phyloP scores from a whole-genome alignment of 1,284 basidiomycete species.

The Gymnopus androsaceus region DNA sequence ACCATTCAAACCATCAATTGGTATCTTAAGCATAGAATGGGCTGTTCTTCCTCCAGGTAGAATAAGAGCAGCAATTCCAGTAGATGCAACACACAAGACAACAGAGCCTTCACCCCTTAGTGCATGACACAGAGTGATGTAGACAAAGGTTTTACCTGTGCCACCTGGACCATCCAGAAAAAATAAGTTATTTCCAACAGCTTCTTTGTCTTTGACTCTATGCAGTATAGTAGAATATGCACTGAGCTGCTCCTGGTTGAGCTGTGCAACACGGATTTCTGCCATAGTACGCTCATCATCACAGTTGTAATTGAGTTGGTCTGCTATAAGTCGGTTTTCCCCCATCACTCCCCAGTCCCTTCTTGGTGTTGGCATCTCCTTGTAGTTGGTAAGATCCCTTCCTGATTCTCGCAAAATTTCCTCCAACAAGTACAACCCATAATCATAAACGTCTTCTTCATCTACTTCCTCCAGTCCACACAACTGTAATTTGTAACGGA shows the following conservation, averaged over 20 bases:
- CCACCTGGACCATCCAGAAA: too few relatives aligned
- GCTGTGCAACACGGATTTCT: too few relatives aligned
- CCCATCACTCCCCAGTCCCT: too few relatives aligned
- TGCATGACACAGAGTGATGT: conserved; percentile 38
- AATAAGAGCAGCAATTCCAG: too few relatives aligned
- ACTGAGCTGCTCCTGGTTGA: conserved; percentile 34
- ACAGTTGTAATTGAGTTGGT: too few relatives aligned
- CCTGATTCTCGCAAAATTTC: conserved; percentile 26
- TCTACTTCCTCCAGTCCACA: conserved; percentile 18
- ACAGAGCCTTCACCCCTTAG: conserved; percentile 24
- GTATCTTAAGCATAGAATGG: too few relatives aligned
- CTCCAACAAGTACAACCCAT: conserved; percentile 34
- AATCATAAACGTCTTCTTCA: conserved; percentile 33
- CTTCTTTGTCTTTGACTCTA: too few relatives aligned
- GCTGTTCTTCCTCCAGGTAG: too few relatives aligned
- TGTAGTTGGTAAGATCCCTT: conserved; percentile 22
- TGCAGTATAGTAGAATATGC: conserved; percentile 39
- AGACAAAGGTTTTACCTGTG: conserved; percentile 51
- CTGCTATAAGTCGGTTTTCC: too few relatives aligned
- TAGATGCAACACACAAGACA: too few relatives aligned
- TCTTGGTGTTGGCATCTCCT: conserved; percentile 30
- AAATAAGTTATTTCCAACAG: conserved; percentile 31
- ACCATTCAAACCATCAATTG: too few relatives aligned
- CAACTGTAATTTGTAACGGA: conserved; percentile 24
- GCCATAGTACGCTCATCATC: too few relatives aligned